Evolutionary conservation across 805 yeast species (phyloP).

Genomic region (Debaryomyces maramus): DNA sequence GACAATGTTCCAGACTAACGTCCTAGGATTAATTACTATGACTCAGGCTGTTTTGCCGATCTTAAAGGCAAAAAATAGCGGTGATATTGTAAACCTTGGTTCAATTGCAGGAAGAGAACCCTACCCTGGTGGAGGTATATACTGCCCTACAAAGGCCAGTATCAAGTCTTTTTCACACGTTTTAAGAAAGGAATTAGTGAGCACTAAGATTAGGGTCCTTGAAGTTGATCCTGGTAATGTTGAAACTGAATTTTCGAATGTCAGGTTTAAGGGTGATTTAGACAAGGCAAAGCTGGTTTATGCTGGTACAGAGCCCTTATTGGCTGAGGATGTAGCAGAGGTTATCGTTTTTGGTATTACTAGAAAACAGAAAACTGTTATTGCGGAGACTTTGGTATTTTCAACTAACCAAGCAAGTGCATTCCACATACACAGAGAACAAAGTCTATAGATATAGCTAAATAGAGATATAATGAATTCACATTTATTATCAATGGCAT

Average conservation of each 20-base stretch:
- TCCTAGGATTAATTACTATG: slow-evolving; percentile 76
- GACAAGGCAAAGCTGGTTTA: slow-evolving; percentile 64
- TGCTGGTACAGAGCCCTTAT: slow-evolving; percentile 65
- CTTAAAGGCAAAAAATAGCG: slow-evolving; percentile 66
- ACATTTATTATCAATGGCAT: no score
- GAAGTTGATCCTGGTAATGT: slow-evolving; percentile 81
- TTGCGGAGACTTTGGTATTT: slow-evolving; percentile 81
- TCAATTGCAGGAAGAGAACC: slow-evolving; percentile 80
- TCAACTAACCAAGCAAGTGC: slow-evolving; percentile 86
- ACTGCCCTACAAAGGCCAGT: slow-evolving; percentile 75
- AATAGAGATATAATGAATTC: no score
- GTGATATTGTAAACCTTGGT: slow-evolving; percentile 74
- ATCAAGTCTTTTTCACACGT: slow-evolving; percentile 70
- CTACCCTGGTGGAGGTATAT: slow-evolving; percentile 76
- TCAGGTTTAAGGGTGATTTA: slow-evolving; percentile 63
- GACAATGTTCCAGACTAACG: slow-evolving; percentile 84
- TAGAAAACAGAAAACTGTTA: slow-evolving; percentile 68
- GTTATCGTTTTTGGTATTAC: slow-evolving; percentile 65
- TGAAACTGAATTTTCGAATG: slow-evolving; percentile 72
- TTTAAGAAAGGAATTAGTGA: slow-evolving; percentile 71
- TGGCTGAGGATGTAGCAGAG: slow-evolving; percentile 75
- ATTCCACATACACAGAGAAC: slow-evolving; percentile 50
- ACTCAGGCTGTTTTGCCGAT: slow-evolving; percentile 78
- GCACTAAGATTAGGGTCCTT: slow-evolving; percentile 67
- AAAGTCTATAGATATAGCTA: no score